These are phyloP conservation scores for Juglanconis oblonga DNA, from an alignment of 2,329 filamentous ascomycete species.

Conservation along the genomic window DNA sequence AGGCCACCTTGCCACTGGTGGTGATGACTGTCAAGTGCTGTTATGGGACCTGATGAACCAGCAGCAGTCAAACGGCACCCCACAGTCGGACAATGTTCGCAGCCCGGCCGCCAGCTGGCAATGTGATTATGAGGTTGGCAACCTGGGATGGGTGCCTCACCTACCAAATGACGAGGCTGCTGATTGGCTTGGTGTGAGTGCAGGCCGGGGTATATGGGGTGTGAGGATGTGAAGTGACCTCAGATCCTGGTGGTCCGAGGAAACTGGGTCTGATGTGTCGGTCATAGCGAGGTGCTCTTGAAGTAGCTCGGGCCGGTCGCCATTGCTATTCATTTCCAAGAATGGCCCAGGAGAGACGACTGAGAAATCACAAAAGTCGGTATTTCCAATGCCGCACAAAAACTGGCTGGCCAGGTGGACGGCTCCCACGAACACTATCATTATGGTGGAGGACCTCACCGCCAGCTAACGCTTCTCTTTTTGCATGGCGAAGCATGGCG, in stretches of 20 bases:
- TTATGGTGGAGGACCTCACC: background rate
- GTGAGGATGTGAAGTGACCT: conserved; percentile 40
- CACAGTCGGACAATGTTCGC: conserved; percentile 54
- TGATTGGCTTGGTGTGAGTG: conserved; percentile 82
- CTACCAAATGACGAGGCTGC: conserved; percentile 65
- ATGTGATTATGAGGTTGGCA: conserved; percentile 83
- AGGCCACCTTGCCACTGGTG: conserved; percentile 87
- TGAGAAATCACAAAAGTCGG: conserved; percentile 6
- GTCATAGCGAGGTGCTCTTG: background rate
- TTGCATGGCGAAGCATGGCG: conserved; percentile 16
- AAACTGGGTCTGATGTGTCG: background rate
- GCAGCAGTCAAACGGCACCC: conserved; percentile 45
- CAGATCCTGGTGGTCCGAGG: background rate
- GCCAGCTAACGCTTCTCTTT: background rate
- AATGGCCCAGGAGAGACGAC: background rate
- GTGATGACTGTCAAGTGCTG: conserved; percentile 85
- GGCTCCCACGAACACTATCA: background rate
- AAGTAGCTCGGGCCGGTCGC: background rate
- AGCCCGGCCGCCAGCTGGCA: conserved; percentile 76
- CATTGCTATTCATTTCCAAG: background rate
- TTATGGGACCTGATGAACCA: conserved; percentile 86
- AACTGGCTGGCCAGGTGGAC: conserved; percentile 11
- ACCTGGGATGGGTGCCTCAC: conserved; percentile 80
- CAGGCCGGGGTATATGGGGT: conserved; percentile 78
- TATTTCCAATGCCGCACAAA: conserved; percentile 3